These are phyloP conservation scores for Phytophthora pisi DNA, from an alignment of 352 stramenopile species.

Conservation along the genomic window DNA sequence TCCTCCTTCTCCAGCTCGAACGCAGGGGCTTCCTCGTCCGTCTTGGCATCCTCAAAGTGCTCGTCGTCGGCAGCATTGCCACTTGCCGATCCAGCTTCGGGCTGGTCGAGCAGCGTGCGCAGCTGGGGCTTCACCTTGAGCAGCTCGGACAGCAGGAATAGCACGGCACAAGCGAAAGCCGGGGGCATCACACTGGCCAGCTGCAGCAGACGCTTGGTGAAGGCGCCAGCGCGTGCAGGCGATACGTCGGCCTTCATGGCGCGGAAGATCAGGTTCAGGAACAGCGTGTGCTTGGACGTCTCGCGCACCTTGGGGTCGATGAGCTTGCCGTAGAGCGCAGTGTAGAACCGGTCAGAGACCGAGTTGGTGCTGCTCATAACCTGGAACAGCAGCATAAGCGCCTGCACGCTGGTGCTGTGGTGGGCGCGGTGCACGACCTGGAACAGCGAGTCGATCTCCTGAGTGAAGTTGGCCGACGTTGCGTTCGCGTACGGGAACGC, in stretches of 20 bases:
- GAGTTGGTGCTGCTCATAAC: constrained; percentile 88
- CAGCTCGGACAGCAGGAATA: constrained; percentile 97
- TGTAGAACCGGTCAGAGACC: constrained; percentile 97
- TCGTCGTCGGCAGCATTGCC: constrained; percentile 47
- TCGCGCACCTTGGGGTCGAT: constrained; percentile 88
- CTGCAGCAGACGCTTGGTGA: constrained; percentile 95
- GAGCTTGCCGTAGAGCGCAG: constrained; percentile 96
- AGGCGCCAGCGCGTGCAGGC: constrained; percentile 81
- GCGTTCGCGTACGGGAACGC: constrained; percentile 94
- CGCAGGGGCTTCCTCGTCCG: constrained; percentile 32
- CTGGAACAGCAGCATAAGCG: constrained; percentile 96
- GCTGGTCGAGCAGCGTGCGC: constrained; percentile 72
- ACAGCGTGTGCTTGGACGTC: constrained; percentile 95
- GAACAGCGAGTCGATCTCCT: constrained; percentile 85
- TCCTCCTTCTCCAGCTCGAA: constrained; percentile 55
- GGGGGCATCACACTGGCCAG: constrained; percentile 81
- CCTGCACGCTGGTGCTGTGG: constrained; percentile 96
- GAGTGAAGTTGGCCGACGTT: constrained; percentile 70
- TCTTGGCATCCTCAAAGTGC: constrained; percentile 61
- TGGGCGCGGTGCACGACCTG: constrained; percentile 83
- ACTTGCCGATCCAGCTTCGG: constrained; percentile 37
- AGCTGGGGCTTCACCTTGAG: constrained; percentile 84
- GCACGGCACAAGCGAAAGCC: constrained; percentile 90
- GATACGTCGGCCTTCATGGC: constrained; percentile 96
- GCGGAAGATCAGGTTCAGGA: constrained; percentile 98